Evolutionary conservation across 1,139 yeast genomes (phyloP).

Genomic region (Candida albicans): DNA sequence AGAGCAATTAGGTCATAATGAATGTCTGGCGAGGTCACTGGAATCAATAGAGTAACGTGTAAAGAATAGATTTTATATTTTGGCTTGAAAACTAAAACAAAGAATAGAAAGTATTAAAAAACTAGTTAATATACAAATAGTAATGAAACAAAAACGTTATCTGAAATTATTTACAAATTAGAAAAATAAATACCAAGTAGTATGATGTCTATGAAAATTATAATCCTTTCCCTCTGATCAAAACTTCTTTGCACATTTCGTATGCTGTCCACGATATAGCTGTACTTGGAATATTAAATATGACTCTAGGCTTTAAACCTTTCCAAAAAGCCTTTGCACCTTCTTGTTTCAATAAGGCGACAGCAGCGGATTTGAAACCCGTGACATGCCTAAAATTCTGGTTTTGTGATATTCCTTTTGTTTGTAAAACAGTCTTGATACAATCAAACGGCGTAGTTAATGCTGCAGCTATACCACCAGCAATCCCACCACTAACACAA

Average conservation of each 20-base stretch:
- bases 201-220: constrained; percentile 1
- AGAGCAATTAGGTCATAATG: constrained; percentile 20
- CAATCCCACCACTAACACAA: constrained; percentile 90
- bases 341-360: constrained; percentile 61
- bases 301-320: constrained; percentile 89
- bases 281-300: constrained; percentile 93
- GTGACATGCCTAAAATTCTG: constrained; percentile 57
- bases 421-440: constrained; percentile 87
- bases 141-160: not conserved
- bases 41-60: too few species aligned
- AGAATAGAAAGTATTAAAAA: not conserved
- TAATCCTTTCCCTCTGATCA: constrained; percentile 24
- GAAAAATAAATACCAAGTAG: not conserved
- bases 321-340: constrained; percentile 75
- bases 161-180: not conserved
- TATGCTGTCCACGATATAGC: constrained; percentile 99
- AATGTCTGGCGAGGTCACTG: not conserved
- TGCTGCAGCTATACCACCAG: constrained; percentile 97
- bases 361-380: constrained; percentile 73
- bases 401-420: constrained; percentile 57
- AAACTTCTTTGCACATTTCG: constrained; percentile 89
- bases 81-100: not conserved
- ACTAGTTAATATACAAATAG: not conserved
- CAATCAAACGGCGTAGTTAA: constrained; percentile 95
- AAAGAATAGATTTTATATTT: too few species aligned